Evolutionary conservation across 202 grass and related monocot genomes (phyloP), one percentile per base, ranked within the genome.

Genomic region (Cymbopogon flexuosus): DNA sequence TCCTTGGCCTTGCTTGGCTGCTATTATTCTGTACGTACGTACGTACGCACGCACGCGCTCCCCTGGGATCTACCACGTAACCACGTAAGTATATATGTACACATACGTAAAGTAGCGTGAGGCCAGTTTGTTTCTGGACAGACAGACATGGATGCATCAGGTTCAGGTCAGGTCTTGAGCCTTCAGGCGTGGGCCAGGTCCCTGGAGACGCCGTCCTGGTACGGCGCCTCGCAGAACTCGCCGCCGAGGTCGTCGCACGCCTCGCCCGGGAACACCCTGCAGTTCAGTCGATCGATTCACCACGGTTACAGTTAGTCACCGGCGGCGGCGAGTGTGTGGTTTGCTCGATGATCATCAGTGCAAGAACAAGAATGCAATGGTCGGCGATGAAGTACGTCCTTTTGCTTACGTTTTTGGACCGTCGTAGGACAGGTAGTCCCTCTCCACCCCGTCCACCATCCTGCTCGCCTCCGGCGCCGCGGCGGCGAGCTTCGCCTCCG

Each of bases 211-310:
- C 30, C 71, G 30, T 2, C 18, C 49, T 36, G 86, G 71, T 93
- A 90, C 8, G 82, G 68, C 7, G 72, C 79, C 82, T 95, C 82
- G 34, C 92, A 92, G 81, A 95, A 96, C 79, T 92, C 93, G 19
- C 91, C 94, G 21, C 94, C 94, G 12, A 97, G 91, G 79, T 92
- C 79, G 81, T 97, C 94, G 63, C 94, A 97, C 3, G 94, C 94
- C 87, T 97, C 94, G 24, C 78, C 89, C 1, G 89, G 94, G 58
- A 97, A 97, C 79, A 97, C 94, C 79, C 94, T 97, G 70, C 62
- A 69, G 45, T 70, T 21, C 9, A 60, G 30, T 5, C 8, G 0
- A 27, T 27, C 51, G 4, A 43, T 35, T 35, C 62, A 34, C 14
- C 33, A 35, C 10, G 22, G 54, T 22, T 18, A 57, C 57, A 60